A percentile compares a stretch with the other conserved stretches of the same genome.
These are phyloP conservation scores for Tilletia setariae DNA, from an alignment of 1,284 basidiomycete genomes.

Conservation along the genomic window DNA sequence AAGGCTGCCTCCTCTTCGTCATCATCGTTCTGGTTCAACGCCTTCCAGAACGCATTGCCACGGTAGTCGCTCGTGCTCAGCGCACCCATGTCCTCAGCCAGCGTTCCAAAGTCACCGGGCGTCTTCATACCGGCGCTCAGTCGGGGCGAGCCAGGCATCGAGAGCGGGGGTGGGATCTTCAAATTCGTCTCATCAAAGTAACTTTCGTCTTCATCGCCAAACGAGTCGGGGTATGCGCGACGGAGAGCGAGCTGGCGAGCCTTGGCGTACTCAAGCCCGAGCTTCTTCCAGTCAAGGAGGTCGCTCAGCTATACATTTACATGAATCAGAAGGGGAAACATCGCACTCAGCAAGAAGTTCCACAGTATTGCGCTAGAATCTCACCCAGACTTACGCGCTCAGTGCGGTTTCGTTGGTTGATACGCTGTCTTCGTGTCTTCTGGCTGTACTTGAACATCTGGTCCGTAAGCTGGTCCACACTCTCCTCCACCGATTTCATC, in stretches of 20 bases:
- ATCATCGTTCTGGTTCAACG: slow-evolving; percentile 41
- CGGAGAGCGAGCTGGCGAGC: slow-evolving; percentile 85
- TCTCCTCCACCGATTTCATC: slow-evolving; percentile 83
- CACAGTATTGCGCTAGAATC: too few species aligned
- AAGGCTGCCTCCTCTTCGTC: slow-evolving; percentile 42
- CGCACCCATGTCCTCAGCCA: slow-evolving; percentile 47
- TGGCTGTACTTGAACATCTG: slow-evolving; percentile 63
- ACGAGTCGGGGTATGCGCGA: slow-evolving; percentile 91
- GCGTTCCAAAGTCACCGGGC: slow-evolving; percentile 47
- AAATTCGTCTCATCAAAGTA: slow-evolving; percentile 65
- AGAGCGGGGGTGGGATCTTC: slow-evolving; percentile 66
- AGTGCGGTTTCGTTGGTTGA: slow-evolving; percentile 96
- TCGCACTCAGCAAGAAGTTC: too few species aligned
- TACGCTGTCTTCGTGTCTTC: slow-evolving; percentile 91
- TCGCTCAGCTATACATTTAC: slow-evolving; percentile 59
- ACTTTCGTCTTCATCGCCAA: slow-evolving; percentile 65
- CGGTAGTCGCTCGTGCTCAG: slow-evolving; percentile 46
- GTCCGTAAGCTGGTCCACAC: slow-evolving; percentile 66
- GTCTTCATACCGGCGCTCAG: slow-evolving; percentile 55
- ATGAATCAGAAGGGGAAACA: neutral
- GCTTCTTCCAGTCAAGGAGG: slow-evolving; percentile 93
- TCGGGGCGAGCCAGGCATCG: slow-evolving; percentile 81
- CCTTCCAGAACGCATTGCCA: slow-evolving; percentile 45
- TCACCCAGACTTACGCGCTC: slow-evolving; percentile 58
- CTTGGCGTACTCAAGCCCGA: slow-evolving; percentile 95